phyloP scores from a whole-genome alignment of 352 stramenopile genomes.

The Phytophthora quininea region DNA sequence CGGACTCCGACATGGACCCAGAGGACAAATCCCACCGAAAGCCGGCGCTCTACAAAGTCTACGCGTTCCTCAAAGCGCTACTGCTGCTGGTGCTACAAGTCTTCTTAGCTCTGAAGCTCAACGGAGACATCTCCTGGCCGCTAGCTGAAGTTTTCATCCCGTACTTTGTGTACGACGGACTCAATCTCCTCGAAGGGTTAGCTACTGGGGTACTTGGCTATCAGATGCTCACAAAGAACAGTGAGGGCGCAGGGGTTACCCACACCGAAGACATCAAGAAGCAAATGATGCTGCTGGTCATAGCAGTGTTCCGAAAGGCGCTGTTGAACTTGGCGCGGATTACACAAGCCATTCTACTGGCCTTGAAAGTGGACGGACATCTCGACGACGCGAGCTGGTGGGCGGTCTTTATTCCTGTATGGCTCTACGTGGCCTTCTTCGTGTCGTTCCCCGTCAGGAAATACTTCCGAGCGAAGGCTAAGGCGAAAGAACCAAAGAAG shows the following conservation, averaged over 20 bases:
- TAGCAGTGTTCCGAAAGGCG: conserved; percentile 43
- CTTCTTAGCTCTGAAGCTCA: conserved; percentile 85
- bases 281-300: conserved; percentile 50
- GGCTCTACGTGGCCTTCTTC: conserved; percentile 76
- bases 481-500: conserved; percentile 41
- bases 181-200: conserved; percentile 75
- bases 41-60: conserved; percentile 69
- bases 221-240: conserved; percentile 74
- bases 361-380: conserved; percentile 68
- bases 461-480: conserved; percentile 56
- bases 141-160: conserved; percentile 71
- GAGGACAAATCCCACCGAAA: conserved; percentile 62
- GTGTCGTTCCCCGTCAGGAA: conserved; percentile 55
- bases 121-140: conserved; percentile 68
- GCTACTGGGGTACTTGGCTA: conserved; percentile 65
- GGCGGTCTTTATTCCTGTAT: conserved; percentile 81
- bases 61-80: conserved; percentile 82
- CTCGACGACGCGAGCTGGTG: conserved; percentile 73
- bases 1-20: conserved; percentile 53
- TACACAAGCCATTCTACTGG: conserved; percentile 66
- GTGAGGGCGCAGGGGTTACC: conserved; percentile 70
- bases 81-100: conserved; percentile 80
- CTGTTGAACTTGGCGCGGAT: conserved; percentile 61
- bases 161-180: conserved; percentile 81
- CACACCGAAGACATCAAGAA: conserved; percentile 77